Base-by-base conservation (phyloP, 768 basidiomycete species). In the Pisolithus orientalis region DNA sequence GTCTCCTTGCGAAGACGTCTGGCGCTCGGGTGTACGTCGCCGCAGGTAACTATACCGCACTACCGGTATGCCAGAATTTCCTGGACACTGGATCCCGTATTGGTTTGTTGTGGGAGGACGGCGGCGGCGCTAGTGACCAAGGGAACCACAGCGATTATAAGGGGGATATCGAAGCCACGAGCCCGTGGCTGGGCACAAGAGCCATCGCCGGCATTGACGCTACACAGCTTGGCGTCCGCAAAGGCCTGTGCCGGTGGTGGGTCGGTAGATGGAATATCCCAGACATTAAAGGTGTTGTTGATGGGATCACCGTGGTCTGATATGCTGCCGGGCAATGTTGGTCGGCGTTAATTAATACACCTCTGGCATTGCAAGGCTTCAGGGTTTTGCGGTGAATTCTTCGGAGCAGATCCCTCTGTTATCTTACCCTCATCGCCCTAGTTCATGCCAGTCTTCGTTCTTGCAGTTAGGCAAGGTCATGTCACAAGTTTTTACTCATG, bases 221-320 rank as follows among this genome's bases (percentile, higher is more conserved):
- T 24, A 71, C 74, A 34, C 76, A 74, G 38, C 67, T 86, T 43
- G 67, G 68, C 3, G 56, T 73, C 29, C 72, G 84, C 43, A 85
- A 85, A 62, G 72, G 69, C 11, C 78, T 77, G 60, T 86, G 82
- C 61, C 72, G 78, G 27, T 81, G 76, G 70, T 85, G 85, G 85
- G 63, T 79, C n/a, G 82, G 80, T 24, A 68, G 70, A 34, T 82
- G 81, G 79, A 45, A 34, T 16, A 50, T 43, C 44, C 31, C 17
- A 1, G 29, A 7, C 32, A 17, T 46, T 52, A 24, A 32, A 49
- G 21, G 31, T 7, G 39, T 47, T 29, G 29, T 17, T 38, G 7
- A 50, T 24, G 28, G 39, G 47, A 44, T 51, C 32, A 9, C 48
- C 16, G 38, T 29, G 37, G 39, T 31, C 14, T 39, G 16, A 45